Evolutionary conservation across 2,329 filamentous ascomycete species (phyloP).

Genomic region (Bisporella sp.): DNA sequence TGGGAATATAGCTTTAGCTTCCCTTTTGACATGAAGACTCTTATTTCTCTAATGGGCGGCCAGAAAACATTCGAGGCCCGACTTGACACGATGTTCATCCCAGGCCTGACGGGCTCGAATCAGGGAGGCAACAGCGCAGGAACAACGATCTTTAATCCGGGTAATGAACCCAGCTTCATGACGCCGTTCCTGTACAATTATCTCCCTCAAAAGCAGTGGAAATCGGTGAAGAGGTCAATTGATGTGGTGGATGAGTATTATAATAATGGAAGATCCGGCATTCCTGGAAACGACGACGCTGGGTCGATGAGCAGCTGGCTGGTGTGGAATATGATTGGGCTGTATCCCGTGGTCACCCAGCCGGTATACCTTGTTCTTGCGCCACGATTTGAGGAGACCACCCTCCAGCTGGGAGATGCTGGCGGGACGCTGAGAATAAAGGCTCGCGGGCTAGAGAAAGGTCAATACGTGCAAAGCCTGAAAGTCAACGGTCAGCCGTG

Average conservation of each 20-base stretch:
- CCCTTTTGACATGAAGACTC: constrained; percentile 44
- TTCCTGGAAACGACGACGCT: constrained; percentile 65
- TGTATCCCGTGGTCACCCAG: constrained; percentile 63
- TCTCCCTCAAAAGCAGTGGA: constrained; percentile 29
- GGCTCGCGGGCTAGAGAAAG: background rate
- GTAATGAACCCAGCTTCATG: constrained; percentile 42
- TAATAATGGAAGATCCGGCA: constrained; percentile 47
- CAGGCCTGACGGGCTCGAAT: constrained; percentile 32
- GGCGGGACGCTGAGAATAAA: constrained; percentile 1
- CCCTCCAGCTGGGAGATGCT: background rate
- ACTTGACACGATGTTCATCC: constrained; percentile 59
- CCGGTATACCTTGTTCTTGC: constrained; percentile 64
- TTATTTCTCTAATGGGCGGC: constrained; percentile 56
- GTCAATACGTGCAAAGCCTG: constrained; percentile 33
- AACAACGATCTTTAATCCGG: constrained; percentile 40
- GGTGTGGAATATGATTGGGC: constrained; percentile 60
- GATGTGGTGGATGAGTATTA: constrained; percentile 42
- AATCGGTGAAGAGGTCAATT: constrained; percentile 29
- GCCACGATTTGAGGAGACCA: constrained; percentile 30
- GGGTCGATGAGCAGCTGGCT: constrained; percentile 65
- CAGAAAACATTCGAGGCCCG: constrained; percentile 48
- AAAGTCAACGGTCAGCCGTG: constrained; percentile 13
- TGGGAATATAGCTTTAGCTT: constrained; percentile 69
- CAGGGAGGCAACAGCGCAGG: constrained; percentile 14
- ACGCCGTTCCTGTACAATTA: constrained; percentile 42